Evolutionary conservation across 768 basidiomycete genomes (phyloP), one percentile per base, ranked within the genome.

Genomic region (Calocybe cyanea): DNA sequence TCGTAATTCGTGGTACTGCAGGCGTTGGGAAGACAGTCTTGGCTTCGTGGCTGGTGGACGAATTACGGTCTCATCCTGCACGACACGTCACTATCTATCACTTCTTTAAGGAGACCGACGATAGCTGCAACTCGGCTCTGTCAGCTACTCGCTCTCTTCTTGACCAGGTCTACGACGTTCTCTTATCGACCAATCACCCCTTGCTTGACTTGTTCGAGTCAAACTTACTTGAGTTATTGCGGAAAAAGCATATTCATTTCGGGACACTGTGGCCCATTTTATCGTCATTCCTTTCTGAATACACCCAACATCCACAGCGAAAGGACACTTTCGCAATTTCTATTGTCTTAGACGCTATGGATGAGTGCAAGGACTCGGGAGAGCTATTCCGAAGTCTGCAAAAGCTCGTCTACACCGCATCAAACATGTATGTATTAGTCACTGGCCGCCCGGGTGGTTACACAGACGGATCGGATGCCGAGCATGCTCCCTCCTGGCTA

Each of bases 11-110:
- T 14, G 43, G 43, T 23, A 45, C 37, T n/a, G 34, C 43, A 35
- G 43, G 43, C 1, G 34, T 35, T 15, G 43, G 43, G n/a, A 45
- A 45, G 25, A 45, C 43, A 20, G 35, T 45, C 19, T 34, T 45
- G 19, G 37, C 34, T 24, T 35, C 32, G 10, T 45, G 43, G 43
- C 14, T 45, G 18, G 37, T 45, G 7, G 17, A 37, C 10, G 21
- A 37, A 24, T 20, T 8, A 3, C 10, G 8, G 34, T 14, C 20
- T 2, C 14, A 15, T n/a, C 31, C 31, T n/a, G 10, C 23, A 15
- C 7, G 18, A 11, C 19, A 32, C n/a, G n/a, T 32, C 31, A n/a
- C 37, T 5, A 14, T 45, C 3, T 45, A 45, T 25, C 43, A 45
- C 20, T 45, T 45, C 34, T 45, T 45, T 24, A 45, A 45, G 43